phyloP scores from a whole-genome alignment of 148 eudicot species.

The Camellia japonica region DNA sequence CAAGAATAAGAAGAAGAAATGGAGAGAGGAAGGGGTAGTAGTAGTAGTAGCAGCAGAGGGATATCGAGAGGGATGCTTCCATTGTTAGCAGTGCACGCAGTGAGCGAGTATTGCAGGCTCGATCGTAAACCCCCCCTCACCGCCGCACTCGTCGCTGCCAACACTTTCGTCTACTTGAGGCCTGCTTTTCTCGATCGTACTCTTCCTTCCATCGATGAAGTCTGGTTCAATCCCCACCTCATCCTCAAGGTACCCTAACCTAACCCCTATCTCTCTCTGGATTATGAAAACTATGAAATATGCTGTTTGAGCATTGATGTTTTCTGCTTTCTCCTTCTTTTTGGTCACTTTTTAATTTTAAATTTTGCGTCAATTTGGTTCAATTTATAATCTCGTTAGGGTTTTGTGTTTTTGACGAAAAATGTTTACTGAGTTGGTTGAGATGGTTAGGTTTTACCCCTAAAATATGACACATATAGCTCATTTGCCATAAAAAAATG shows the following conservation, averaged over 20 bases:
- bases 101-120: constrained; percentile 12
- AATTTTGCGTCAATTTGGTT: no score
- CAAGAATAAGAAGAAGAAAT: not conserved
- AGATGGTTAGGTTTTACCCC: no score
- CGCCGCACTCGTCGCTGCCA: constrained; percentile 15
- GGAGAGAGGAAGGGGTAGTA: not conserved
- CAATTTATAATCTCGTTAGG: no score
- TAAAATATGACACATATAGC: no score
- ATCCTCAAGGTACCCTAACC: constrained; percentile 11
- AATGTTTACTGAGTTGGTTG: no score
- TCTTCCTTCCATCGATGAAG: constrained; percentile 16
- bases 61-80: constrained; percentile 10
- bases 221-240: constrained; percentile 26
- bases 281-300: not conserved
- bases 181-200: constrained; percentile 7
- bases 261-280: not conserved
- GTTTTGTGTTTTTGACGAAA: no score
- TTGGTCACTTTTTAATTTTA: no score
- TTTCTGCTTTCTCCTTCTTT: not conserved
- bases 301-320: not conserved
- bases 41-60: not conserved
- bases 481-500: no score
- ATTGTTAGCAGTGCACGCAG: constrained; percentile 14
- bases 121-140: constrained; percentile 15
- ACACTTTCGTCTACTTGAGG: constrained; percentile 14